A percentile compares a stretch with the other conserved stretches of the same genome.
phyloP scores from a whole-genome alignment of 225 moss, liverwort and hornwort species.

The Ulota crispa region DNA sequence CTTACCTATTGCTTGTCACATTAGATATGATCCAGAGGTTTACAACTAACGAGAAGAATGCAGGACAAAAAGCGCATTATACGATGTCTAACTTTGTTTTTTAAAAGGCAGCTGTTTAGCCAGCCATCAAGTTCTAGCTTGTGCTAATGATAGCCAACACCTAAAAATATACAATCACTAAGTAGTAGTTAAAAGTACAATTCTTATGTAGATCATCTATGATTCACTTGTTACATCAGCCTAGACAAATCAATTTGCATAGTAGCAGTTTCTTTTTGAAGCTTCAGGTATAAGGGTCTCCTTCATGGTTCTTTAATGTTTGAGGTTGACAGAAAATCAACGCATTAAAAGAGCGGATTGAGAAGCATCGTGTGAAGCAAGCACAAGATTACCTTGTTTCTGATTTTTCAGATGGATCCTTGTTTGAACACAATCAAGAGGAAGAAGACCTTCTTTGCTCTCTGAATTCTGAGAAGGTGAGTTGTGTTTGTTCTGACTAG shows the following conservation, averaged over 20 bases:
- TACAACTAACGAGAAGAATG: rapidly evolving
- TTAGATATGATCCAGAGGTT: neutral
- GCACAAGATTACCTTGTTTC: slow-evolving; percentile 54
- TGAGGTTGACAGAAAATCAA: slow-evolving; percentile 52
- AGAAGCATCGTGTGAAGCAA: slow-evolving; percentile 52
- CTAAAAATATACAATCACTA: neutral
- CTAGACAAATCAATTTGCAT: neutral
- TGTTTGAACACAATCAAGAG: slow-evolving; percentile 31
- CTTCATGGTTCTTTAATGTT: neutral
- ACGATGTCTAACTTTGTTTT: neutral
- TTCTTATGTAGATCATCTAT: neutral
- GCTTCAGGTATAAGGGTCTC: neutral
- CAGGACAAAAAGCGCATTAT: neutral
- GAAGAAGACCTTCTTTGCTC: slow-evolving; percentile 53
- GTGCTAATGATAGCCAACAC: no score
- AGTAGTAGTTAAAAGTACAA: neutral
- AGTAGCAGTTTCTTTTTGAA: neutral
- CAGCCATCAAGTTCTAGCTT: no score
- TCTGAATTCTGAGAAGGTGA: slow-evolving; percentile 69
- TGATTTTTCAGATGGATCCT: slow-evolving; percentile 12
- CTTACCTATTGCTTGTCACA: neutral
- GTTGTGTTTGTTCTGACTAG: neutral
- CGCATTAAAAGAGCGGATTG: slow-evolving; percentile 48
- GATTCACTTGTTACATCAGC: neutral
- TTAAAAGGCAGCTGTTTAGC: no score